Evolutionary conservation across 306 rosid genomes (phyloP).

Genomic region (Fagus sylvatica): DNA sequence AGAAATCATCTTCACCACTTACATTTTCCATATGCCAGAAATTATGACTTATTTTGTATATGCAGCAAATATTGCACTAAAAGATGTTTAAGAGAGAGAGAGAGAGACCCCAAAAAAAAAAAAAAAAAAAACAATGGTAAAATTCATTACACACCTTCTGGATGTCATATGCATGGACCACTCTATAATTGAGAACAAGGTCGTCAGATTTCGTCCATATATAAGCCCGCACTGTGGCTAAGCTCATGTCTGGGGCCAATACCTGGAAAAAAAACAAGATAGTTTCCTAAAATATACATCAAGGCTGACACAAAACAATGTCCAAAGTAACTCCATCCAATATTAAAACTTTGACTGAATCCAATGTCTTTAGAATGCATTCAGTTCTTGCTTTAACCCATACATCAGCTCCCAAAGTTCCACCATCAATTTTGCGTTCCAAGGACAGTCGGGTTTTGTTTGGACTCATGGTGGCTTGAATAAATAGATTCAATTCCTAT

Average conservation of each 20-base stretch:
- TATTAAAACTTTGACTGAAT: background rate
- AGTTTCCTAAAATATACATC: constrained; percentile 15
- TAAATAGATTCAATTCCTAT: background rate
- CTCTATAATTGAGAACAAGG: constrained; percentile 81
- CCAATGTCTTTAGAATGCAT: background rate
- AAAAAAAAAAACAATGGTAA: background rate
- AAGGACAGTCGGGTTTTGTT: background rate
- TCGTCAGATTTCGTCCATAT: constrained; percentile 97
- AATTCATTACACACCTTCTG: constrained; percentile 26
- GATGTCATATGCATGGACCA: constrained; percentile 46
- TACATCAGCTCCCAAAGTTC: background rate
- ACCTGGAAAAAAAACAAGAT: constrained; percentile 53
- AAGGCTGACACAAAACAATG: constrained; percentile 4
- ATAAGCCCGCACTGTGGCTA: constrained; percentile 93
- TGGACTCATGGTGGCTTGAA: background rate
- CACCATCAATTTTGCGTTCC: background rate
- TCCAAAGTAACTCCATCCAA: background rate
- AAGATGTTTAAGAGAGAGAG: background rate
- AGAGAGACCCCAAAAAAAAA: background rate
- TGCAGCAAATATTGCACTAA: background rate
- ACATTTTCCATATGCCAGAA: background rate
- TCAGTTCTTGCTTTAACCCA: background rate
- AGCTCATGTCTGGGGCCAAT: constrained; percentile 83
- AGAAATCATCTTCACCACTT: background rate
- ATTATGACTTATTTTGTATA: background rate